Evolutionary conservation across 139 green algal species (phyloP).

Genomic region (Medakamo hakoo): DNA sequence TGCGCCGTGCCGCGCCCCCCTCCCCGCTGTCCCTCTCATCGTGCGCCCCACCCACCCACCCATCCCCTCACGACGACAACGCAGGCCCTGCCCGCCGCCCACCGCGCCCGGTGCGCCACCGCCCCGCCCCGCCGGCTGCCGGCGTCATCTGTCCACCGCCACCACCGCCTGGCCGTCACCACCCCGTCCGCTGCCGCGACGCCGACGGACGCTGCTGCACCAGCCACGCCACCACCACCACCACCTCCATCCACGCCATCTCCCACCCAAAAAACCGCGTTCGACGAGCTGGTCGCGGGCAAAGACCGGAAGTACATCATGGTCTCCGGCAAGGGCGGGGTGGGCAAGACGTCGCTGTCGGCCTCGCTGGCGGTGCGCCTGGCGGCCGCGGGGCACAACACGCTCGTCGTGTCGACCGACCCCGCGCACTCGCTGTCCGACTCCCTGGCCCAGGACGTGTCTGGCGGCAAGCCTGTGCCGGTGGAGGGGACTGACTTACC

Average conservation of each 20-base stretch:
- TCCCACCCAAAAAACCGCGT: conserved; percentile 17
- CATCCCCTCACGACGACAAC: too few relatives aligned
- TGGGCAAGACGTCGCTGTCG: conserved; percentile 91
- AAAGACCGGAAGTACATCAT: conserved; percentile 76
- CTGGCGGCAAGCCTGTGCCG: conserved; percentile 67
- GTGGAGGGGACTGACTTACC: conserved; percentile 77
- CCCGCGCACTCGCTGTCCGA: conserved; percentile 91
- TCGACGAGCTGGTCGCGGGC: conserved; percentile 45
- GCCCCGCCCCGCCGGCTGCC: background rate
- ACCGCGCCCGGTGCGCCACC: background rate
- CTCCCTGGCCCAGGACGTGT: conserved; percentile 85
- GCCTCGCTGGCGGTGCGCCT: conserved; percentile 75
- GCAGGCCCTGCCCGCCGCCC: too few relatives aligned
- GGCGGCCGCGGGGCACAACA: conserved; percentile 69
- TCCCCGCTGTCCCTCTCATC: too few relatives aligned
- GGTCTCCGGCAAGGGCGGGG: conserved; percentile 80
- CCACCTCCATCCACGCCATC: background rate
- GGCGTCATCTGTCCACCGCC: background rate
- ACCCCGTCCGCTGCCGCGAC: too few relatives aligned
- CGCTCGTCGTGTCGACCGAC: conserved; percentile 92
- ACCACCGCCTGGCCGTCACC: too few relatives aligned
- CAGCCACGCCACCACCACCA: too few relatives aligned
- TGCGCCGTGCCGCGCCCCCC: too few relatives aligned
- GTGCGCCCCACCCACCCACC: too few relatives aligned
- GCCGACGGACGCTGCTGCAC: too few relatives aligned